Percentiles rank a stretch among this genome's conserved stretches.
Conservation (phyloP, 2,329 filamentous ascomycete genomes). For the Aphanoascus verrucosus region DNA sequence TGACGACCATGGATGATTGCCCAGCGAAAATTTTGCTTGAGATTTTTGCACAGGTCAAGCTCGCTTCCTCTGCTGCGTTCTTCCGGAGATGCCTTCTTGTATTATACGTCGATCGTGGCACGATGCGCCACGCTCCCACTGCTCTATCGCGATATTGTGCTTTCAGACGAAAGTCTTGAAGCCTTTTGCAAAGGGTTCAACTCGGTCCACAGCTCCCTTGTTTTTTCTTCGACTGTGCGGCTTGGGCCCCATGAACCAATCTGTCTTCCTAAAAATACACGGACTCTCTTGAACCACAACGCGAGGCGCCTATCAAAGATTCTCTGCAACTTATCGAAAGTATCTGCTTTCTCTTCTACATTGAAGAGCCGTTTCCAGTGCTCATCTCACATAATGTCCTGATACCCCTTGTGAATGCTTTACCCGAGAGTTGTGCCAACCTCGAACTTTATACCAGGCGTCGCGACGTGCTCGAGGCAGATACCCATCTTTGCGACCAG, state of each 20-base stretch:
- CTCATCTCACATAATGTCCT: background rate
- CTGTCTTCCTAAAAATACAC: background rate
- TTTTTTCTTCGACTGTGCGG: background rate
- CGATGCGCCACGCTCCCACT: background rate
- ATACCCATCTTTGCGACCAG: background rate
- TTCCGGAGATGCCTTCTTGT: background rate
- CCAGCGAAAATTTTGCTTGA: background rate
- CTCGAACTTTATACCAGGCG: background rate
- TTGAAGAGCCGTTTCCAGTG: background rate
- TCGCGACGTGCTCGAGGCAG: background rate
- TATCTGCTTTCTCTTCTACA: background rate
- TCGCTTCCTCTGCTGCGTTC: background rate
- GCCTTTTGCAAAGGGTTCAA: background rate
- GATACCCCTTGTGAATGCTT: background rate
- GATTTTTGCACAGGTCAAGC: background rate
- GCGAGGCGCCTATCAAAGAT: background rate
- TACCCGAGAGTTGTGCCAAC: slow-evolving; percentile 1
- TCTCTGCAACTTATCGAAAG: background rate
- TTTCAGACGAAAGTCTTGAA: background rate
- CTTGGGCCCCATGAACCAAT: background rate
- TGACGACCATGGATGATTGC: background rate
- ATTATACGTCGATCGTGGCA: background rate
- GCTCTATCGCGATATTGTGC: background rate
- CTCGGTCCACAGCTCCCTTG: background rate
- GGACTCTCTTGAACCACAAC: background rate